Evolutionary conservation across 768 basidiomycete species (phyloP).

Genomic region (Suillus occidentalis): DNA sequence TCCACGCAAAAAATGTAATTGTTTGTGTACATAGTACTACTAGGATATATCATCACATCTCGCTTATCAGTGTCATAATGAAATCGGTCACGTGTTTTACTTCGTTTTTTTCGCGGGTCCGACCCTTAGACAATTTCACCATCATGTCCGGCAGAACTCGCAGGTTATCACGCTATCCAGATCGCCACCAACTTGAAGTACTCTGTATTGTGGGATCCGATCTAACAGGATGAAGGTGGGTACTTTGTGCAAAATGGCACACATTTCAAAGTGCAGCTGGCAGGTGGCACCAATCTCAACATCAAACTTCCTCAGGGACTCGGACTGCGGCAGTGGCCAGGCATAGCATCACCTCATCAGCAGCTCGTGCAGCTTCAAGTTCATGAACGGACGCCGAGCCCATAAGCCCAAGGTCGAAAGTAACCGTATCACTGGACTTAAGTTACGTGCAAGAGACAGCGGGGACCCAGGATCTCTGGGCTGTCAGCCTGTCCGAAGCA

Average conservation of each 20-base stretch:
- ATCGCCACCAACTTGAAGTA: no score
- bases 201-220: no score
- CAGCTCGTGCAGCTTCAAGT: slow-evolving; percentile 23
- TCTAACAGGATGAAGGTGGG: slow-evolving; percentile 10
- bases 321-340: slow-evolving; percentile 45
- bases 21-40: no score
- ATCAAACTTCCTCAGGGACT: slow-evolving; percentile 38
- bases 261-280: slow-evolving; percentile 32
- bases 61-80: no score
- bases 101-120: no score
- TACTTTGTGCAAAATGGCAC: slow-evolving; percentile 27
- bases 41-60: no score
- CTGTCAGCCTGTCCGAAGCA: slow-evolving; percentile 48
- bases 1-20: no score
- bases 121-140: no score
- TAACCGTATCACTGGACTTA: slow-evolving; percentile 52
- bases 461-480: slow-evolving; percentile 39
- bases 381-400: slow-evolving; percentile 38
- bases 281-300: slow-evolving; percentile 27
- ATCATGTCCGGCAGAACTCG: no score
- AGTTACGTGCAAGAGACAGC: slow-evolving; percentile 50
- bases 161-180: no score
- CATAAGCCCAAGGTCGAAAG: slow-evolving; percentile 45
- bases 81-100: no score
- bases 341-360: slow-evolving; percentile 25